These are phyloP conservation scores for Aspergillus sp. DNA, from an alignment of 2,329 filamentous ascomycete genomes.

Conservation along the genomic window DNA sequence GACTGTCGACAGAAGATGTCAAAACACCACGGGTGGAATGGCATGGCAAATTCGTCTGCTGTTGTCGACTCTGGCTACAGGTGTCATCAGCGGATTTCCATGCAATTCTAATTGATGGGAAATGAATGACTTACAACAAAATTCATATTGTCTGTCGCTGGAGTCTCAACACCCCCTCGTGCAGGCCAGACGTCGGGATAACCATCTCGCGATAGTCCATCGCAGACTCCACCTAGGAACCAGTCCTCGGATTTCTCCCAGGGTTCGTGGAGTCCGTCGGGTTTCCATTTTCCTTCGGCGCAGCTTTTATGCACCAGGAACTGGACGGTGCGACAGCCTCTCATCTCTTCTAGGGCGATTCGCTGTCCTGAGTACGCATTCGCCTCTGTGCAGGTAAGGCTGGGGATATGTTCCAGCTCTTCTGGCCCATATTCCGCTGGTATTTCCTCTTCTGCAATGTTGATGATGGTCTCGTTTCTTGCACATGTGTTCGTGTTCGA, in stretches of 20 bases:
- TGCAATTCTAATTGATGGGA: neutral
- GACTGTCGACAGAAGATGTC: conserved; percentile 20
- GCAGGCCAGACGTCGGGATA: neutral
- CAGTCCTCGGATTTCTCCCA: neutral
- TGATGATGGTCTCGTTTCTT: neutral
- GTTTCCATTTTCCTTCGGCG: neutral
- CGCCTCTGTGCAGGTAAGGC: neutral
- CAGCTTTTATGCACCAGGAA: conserved; percentile 13
- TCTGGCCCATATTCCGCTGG: neutral
- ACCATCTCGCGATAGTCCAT: neutral
- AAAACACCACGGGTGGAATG: conserved; percentile 23
- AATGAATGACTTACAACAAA: neutral
- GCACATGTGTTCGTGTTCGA: neutral
- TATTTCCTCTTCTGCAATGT: neutral
- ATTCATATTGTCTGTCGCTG: neutral
- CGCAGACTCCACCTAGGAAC: neutral
- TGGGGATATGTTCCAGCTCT: neutral
- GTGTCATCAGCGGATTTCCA: neutral
- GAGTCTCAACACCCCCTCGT: neutral
- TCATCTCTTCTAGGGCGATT: conserved; percentile 17
- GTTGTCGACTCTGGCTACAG: no score
- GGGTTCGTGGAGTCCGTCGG: neutral
- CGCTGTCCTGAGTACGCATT: neutral
- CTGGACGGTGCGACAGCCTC: conserved; percentile 16
- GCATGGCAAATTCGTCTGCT: conserved; percentile 6